Percentiles rank a stretch among this genome's conserved stretches.
phyloP scores from a whole-genome alignment of 2,329 filamentous ascomycete species.

The Tolypocladium pustulatum region DNA sequence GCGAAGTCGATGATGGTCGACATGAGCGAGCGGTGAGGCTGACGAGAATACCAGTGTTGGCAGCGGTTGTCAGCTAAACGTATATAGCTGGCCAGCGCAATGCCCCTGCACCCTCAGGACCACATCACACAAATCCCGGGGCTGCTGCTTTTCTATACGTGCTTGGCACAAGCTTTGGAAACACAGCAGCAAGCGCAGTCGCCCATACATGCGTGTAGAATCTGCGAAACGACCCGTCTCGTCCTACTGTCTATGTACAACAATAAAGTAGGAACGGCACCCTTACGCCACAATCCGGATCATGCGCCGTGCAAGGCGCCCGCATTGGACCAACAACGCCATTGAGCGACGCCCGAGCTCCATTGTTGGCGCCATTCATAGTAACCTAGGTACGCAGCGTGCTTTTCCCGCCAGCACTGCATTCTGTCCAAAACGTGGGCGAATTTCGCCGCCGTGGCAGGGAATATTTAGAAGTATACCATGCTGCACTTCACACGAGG shows the following conservation, averaged over 20 bases:
- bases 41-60: too few relatives aligned
- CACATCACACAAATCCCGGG: too few relatives aligned
- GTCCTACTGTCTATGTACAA: background rate
- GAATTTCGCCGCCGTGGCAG: too few relatives aligned
- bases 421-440: too few relatives aligned
- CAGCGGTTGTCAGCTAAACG: too few relatives aligned
- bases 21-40: background rate
- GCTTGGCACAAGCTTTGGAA: background rate
- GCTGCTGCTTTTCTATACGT: too few relatives aligned
- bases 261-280: background rate
- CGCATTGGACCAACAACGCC: background rate
- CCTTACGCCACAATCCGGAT: background rate
- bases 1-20: background rate
- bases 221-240: background rate
- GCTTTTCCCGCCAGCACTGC: too few relatives aligned
- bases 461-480: too few relatives aligned
- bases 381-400: too few relatives aligned
- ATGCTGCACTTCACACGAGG: too few relatives aligned
- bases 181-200: background rate
- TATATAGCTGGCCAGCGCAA: background rate
- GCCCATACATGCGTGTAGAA: background rate
- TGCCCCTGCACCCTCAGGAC: background rate
- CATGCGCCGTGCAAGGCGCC: background rate
- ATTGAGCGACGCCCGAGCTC: background rate
- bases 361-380: background rate